Conservation (phyloP, 257 asterid genomes). For the Haberlea rhodopensis region DNA sequence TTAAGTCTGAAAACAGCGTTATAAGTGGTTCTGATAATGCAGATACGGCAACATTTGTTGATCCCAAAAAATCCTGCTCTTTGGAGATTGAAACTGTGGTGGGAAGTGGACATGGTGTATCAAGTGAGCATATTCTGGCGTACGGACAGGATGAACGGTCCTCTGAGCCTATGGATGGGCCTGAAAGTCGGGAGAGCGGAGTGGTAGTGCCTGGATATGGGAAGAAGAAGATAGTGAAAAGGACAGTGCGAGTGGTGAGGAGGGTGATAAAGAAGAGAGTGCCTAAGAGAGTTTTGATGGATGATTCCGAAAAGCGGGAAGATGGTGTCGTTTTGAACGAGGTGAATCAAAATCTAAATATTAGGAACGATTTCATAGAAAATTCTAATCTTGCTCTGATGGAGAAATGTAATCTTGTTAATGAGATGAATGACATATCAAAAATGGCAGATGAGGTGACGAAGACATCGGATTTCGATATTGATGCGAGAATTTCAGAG, state of each 20-base stretch:
- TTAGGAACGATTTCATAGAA: conserved; percentile 9
- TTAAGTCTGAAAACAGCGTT: conserved; percentile 12
- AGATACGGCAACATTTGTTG: conserved; percentile 7
- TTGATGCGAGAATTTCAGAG: conserved; percentile 16
- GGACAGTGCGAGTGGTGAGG: conserved; percentile 51
- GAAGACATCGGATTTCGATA: conserved; percentile 14
- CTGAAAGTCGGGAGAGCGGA: conserved; percentile 25
- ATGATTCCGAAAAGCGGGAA: conserved; percentile 20
- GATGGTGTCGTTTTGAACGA: conserved; percentile 10
- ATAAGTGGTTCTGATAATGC: neutral
- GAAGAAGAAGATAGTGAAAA: conserved; percentile 49
- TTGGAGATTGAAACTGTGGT: conserved; percentile 14
- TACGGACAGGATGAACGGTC: conserved; percentile 18
- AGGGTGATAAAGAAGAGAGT: conserved; percentile 63
- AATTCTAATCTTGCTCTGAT: conserved; percentile 20
- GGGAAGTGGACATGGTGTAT: conserved; percentile 15
- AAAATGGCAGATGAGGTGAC: conserved; percentile 4
- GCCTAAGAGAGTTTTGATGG: conserved; percentile 38
- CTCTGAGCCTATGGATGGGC: conserved; percentile 16
- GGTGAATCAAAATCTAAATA: conserved; percentile 16
- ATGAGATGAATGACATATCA: conserved; percentile 18
- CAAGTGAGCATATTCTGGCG: conserved; percentile 10
- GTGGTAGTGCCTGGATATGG: conserved; percentile 32
- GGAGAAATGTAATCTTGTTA: conserved; percentile 7
- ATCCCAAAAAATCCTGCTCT: neutral